Conservation (phyloP, 148 eudicot genomes). For the Rhododendron ovatum region DNA sequence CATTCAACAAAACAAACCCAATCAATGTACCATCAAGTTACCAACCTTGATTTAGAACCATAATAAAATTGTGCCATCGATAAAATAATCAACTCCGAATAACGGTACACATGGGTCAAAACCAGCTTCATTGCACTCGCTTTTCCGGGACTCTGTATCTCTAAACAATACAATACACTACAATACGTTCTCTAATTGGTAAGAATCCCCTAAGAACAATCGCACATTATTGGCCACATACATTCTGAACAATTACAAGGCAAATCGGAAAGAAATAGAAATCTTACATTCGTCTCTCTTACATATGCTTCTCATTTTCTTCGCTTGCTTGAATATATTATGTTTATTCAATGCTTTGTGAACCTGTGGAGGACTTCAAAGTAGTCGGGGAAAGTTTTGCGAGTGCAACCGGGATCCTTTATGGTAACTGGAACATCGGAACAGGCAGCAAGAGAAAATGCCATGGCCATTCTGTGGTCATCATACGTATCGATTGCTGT, state of each 20-base stretch:
- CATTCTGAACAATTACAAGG: neutral
- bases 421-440: constrained; percentile 51
- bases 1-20: neutral
- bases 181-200: neutral
- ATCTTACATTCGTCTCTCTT: neutral
- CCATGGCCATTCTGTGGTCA: constrained; percentile 92
- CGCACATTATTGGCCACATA: neutral
- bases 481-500: constrained; percentile 91
- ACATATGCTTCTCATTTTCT: constrained; percentile 2
- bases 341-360: constrained; percentile 46
- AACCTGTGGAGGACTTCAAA: constrained; percentile 75
- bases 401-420: constrained; percentile 88
- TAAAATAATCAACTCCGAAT: neutral
- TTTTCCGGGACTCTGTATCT: neutral
- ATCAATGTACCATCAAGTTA: neutral
- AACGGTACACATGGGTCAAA: neutral
- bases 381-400: constrained; percentile 95
- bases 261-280: neutral
- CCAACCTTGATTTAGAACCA: neutral
- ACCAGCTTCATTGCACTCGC: neutral
- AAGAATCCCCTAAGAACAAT: neutral
- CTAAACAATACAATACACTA: neutral
- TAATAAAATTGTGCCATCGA: neutral
- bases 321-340: neutral
- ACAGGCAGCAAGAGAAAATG: constrained; percentile 12